These are phyloP conservation scores for Cyamopsis tetragonoloba DNA, from an alignment of 306 rosid genomes.

Conservation along the genomic window DNA sequence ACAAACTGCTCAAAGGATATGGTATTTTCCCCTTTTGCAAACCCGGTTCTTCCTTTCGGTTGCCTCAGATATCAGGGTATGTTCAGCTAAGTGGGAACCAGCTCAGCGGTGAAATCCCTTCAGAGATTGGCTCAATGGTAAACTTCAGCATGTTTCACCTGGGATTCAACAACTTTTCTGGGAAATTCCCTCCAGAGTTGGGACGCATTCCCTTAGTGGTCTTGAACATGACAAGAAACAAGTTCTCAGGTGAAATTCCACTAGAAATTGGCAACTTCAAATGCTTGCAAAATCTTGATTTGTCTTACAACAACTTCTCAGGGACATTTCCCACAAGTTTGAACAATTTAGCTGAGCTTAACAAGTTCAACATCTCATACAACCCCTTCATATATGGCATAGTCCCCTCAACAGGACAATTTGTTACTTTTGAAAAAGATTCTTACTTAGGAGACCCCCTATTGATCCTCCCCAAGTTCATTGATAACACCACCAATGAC, in stretches of 20 bases:
- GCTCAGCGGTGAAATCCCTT: conserved; percentile 70
- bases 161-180: conserved; percentile 55
- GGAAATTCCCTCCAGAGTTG: conserved; percentile 62
- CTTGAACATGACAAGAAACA: conserved; percentile 58
- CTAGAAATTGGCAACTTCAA: conserved; percentile 44
- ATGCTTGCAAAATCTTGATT: conserved; percentile 76
- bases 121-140: conserved; percentile 57
- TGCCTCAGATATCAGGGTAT: conserved; percentile 68
- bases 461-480: conserved; percentile 52
- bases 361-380: conserved; percentile 85
- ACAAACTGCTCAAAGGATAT: conserved; percentile 65
- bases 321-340: conserved; percentile 72
- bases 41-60: conserved; percentile 38
- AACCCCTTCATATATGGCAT: conserved; percentile 65
- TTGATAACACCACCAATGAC: conserved; percentile 23
- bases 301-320: conserved; percentile 79
- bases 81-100: conserved; percentile 71
- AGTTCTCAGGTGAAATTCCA: conserved; percentile 79
- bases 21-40: conserved; percentile 58
- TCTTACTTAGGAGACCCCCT: conserved; percentile 72
- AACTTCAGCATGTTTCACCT: conserved; percentile 73
- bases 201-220: conserved; percentile 56
- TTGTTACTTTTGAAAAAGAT: conserved; percentile 60
- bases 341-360: conserved; percentile 53
- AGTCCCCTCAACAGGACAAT: conserved; percentile 57